Conservation (phyloP, 495 filamentous ascomycete species). For the Penicillium verhagenii region DNA sequence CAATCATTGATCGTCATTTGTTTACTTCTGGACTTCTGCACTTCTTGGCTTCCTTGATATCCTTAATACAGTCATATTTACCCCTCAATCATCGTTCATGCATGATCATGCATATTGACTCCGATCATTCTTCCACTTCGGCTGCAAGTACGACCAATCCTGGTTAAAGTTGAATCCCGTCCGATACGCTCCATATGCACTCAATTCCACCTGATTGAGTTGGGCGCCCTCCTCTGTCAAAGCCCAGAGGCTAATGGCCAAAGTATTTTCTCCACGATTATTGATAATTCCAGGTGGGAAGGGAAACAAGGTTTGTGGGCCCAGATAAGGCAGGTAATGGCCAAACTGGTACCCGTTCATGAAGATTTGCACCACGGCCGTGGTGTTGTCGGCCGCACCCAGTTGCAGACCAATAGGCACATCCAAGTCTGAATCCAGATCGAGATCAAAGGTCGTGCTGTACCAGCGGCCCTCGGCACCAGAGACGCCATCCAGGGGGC, state of each 20-base stretch:
- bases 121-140: slow-evolving; percentile 37
- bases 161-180: slow-evolving; percentile 44
- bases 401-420: slow-evolving; percentile 40
- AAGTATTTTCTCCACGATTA: slow-evolving; percentile 42
- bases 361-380: slow-evolving; percentile 35
- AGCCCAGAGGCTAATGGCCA: slow-evolving; percentile 49
- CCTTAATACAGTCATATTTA: too few relatives aligned
- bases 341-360: slow-evolving; percentile 50
- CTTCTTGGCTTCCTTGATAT: too few relatives aligned
- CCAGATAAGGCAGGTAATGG: slow-evolving; percentile 50
- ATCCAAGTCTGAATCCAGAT: slow-evolving; percentile 43
- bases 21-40: too few relatives aligned
- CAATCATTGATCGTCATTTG: neutral
- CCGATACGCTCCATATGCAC: slow-evolving; percentile 35
- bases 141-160: slow-evolving; percentile 46
- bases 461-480: slow-evolving; percentile 58
- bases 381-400: slow-evolving; percentile 21
- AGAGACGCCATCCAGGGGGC: slow-evolving; percentile 50
- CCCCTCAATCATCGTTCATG: too few relatives aligned
- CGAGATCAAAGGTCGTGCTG: slow-evolving; percentile 52
- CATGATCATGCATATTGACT: slow-evolving; percentile 28
- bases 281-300: slow-evolving; percentile 51
- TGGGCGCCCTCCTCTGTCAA: slow-evolving; percentile 38
- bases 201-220: slow-evolving; percentile 35
- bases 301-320: slow-evolving; percentile 49